Base-by-base conservation (phyloP, 805 yeast species). In the Wickerhamomyces sydowiorum region DNA sequence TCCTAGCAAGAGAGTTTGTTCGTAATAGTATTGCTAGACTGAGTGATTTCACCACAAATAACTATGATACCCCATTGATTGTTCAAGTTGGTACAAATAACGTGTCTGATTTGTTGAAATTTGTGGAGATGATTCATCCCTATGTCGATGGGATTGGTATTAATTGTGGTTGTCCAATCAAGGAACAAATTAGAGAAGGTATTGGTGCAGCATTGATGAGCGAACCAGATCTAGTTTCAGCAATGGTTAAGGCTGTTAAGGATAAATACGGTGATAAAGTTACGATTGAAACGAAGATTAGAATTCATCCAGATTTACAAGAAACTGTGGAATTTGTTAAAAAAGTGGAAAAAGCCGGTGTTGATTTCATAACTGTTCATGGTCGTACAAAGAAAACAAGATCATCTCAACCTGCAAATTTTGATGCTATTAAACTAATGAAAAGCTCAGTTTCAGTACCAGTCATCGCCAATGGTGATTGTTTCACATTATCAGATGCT, bases 401-500 rank as follows among this genome's bases (percentile, higher is more conserved):
- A 47, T 85, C 95, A 3, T 81, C 95, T 1, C 75, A 75, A 25
- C 93, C 96, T 1, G 95, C 84, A 3, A 76, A 90, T 60, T 73
- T 82, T 34, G 93, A 85, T 21, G 96, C 95, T 14, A 90, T 93
- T 32, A 78, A 74, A 53, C 61, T 64, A 9, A 72, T 93, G 14
- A 62, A 68, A n/a, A 76, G 75, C 4, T 33, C 45, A 0, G 71
- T 71, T 1, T 56, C 51, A 4, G 78, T 83, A 1, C 98, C 97
- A 0, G 89, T 93, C 1, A 83, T 93, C n/a, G 96, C 98, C 2
- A 93, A 93, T 56, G 99, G 99, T n/a, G 98, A 93, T 62, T 90
- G 96, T 55, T 84, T 84, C 54, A 57, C 74, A 0, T 63, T 79
- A 20, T 65, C 69, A 15, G 96, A 88, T 57, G 82, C 85, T n/a